Evolutionary conservation across 2,329 filamentous ascomycete species (phyloP).

Genomic region (Periconia sp.): DNA sequence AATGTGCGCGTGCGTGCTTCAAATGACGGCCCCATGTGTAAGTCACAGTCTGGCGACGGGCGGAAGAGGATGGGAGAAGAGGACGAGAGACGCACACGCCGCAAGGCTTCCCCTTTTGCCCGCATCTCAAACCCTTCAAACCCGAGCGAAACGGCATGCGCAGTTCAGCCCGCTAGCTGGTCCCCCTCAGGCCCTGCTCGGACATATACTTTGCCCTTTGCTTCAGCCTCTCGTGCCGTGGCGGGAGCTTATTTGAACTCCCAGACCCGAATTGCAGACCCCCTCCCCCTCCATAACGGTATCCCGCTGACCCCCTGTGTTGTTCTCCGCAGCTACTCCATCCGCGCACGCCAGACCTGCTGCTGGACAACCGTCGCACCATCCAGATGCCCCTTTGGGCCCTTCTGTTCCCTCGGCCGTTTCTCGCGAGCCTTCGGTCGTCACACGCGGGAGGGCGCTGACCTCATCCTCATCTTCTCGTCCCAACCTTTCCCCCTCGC

Average conservation of each 20-base stretch:
- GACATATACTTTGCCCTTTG: constrained; percentile 1
- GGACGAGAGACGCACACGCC: not conserved
- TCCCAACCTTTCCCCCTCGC: constrained; percentile 49
- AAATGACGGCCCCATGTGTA: constrained; percentile 44
- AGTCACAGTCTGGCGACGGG: constrained; percentile 26
- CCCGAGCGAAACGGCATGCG: constrained; percentile 17
- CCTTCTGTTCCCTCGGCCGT: constrained; percentile 22
- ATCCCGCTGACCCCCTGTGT: constrained; percentile 32
- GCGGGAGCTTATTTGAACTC: constrained; percentile 24
- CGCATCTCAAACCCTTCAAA: constrained; percentile 16
- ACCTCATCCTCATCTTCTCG: constrained; percentile 46
- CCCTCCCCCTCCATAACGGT: constrained; percentile 2
- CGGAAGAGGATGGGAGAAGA: not conserved
- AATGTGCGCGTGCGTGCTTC: constrained; percentile 14
- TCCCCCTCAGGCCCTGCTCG: no score
- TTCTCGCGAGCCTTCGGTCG: constrained; percentile 46
- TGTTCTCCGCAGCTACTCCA: constrained; percentile 37
- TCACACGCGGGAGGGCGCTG: constrained; percentile 48
- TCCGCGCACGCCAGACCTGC: constrained; percentile 42
- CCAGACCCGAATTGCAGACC: not conserved
- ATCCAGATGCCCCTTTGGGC: constrained; percentile 30
- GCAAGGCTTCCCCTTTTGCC: not conserved
- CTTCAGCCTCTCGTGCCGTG: constrained; percentile 9
- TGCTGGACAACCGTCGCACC: constrained; percentile 42
- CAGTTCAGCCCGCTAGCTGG: no score